Base-by-base conservation (phyloP, 164 flowering plant species). In the Dillenia suffruticosa region DNA sequence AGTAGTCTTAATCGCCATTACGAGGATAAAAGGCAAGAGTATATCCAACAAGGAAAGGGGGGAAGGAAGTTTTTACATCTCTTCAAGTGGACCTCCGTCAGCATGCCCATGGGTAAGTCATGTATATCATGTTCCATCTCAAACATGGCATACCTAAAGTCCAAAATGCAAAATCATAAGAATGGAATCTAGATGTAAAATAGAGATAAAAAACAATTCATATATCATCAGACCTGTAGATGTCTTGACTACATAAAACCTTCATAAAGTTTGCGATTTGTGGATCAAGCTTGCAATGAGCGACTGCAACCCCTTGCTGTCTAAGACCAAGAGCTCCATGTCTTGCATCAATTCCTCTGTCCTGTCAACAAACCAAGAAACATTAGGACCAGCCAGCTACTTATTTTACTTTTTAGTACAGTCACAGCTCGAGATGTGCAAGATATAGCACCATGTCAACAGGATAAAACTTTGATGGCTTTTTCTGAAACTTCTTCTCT, bases 71-170 rank as follows among this genome's bases (percentile, higher is more conserved):
- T 8, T 15, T 74, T 74, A 90, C 98, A 84, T 85, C 76, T 77
- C 48, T 81, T 71, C 57, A 90, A 48, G 66, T 92, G 93, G 8
- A 82, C 0, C 46, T 78, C 65, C 9, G 96, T 62, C 1, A 88
- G 77, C 87, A 89, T 90, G 26, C 92, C 96, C 55, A 76, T 70
- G 2, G 92, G 96, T 1, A 88, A 46, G 44, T 86, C 96, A 10
- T 92, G 93, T 1, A 74, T 16, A 49, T 92, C 98, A 6, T 63
- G 49, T 10, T 81, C 96, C 90, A 90, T 79, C 74, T 90, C 96
- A 95, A 80, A 84, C 69, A 86, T 10, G 10, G 96, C 86, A 76
- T 85, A 92, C 66, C 96, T 88, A 69, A 32, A 1, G 14, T 13
- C 16, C 15, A 19, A 51, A 44, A 15, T 14, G 2, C 13, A 24